Conservation (phyloP, 306 rosid genomes). For the Purshia tridentata region DNA sequence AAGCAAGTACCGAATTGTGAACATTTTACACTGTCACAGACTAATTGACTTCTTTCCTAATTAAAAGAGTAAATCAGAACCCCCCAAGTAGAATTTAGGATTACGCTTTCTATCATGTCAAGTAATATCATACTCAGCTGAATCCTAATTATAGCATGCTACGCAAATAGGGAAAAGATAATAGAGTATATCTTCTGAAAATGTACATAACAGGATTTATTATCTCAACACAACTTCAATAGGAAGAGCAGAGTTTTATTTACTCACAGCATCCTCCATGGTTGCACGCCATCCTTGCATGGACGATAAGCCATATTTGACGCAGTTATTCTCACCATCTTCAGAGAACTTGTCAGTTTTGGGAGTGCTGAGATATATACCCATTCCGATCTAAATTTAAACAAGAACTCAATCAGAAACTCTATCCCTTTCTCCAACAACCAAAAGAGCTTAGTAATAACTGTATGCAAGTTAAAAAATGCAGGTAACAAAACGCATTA, state of each 20-base stretch:
- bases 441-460: background rate
- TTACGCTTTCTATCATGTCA: background rate
- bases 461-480: background rate
- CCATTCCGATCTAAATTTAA: constrained; percentile 54
- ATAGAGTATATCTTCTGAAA: background rate
- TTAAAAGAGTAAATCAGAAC: background rate
- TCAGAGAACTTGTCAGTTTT: constrained; percentile 90
- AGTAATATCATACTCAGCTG: background rate
- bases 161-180: background rate
- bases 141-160: constrained; percentile 4
- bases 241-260: constrained; percentile 22
- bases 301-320: constrained; percentile 84
- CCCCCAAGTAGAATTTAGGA: background rate
- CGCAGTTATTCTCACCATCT: constrained; percentile 69
- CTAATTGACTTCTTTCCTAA: background rate
- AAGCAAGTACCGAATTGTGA: background rate
- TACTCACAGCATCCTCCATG: constrained; percentile 99
- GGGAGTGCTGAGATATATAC: constrained; percentile 88
- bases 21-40: background rate
- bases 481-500: background rate
- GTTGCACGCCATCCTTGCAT: constrained; percentile 99
- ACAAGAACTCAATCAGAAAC: constrained; percentile 23
- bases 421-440: background rate
- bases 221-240: background rate
- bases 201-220: background rate